Conservation (phyloP, 139 green algal genomes). For the Volvox reticuliferus region DNA sequence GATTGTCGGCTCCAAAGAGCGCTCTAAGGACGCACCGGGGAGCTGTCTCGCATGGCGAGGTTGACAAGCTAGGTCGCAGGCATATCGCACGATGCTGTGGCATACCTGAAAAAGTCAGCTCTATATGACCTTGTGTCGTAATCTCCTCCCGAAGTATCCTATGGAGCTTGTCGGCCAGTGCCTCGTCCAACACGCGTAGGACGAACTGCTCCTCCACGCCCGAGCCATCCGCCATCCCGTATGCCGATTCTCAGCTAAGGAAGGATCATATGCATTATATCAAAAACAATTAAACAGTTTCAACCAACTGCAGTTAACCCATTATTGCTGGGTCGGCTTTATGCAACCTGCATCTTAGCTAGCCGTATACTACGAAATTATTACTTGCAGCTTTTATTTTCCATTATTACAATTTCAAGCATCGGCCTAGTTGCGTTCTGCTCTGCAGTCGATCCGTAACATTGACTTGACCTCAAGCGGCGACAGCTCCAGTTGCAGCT, state of each 20-base stretch:
- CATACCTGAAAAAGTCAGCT: constrained; percentile 54
- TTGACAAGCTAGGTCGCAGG: not conserved
- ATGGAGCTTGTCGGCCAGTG: constrained; percentile 71
- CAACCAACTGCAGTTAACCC: not conserved
- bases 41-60: no score
- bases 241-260: not conserved
- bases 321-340: not conserved
- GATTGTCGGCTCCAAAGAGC: no score
- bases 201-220: constrained; percentile 80
- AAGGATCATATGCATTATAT: not conserved
- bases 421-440: not conserved
- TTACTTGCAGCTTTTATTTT: no score
- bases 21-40: no score
- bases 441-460: not conserved
- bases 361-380: no score
- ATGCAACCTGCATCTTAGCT: no score
- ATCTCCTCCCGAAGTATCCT: constrained; percentile 53
- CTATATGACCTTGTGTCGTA: constrained; percentile 32
- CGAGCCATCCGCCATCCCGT: constrained; percentile 16
- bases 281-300: not conserved
- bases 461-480: constrained; percentile 11
- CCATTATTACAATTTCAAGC: not conserved
- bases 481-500: not conserved
- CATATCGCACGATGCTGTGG: not conserved
- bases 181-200: constrained; percentile 72